A percentile compares a stretch with the other conserved stretches of the same genome.
These are phyloP conservation scores for Suillus ampliporus DNA, from an alignment of 768 basidiomycete species.

Conservation along the genomic window DNA sequence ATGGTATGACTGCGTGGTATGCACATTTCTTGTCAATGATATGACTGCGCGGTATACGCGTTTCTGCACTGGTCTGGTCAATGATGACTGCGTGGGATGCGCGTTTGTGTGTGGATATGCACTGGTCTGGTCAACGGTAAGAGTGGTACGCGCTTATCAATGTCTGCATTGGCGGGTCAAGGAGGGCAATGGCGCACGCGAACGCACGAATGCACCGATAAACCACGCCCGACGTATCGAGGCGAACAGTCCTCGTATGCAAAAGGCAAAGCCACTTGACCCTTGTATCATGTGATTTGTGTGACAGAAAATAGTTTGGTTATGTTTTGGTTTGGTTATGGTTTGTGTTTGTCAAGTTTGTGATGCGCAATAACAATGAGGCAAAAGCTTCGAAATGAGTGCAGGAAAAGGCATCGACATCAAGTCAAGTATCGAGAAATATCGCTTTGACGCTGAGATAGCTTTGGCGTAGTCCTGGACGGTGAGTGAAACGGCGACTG, in stretches of 20 bases:
- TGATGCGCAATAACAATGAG: slow-evolving; percentile 6
- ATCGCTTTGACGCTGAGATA: not conserved
- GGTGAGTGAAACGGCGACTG: slow-evolving; percentile 8
- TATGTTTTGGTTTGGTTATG: not conserved
- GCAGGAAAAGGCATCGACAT: slow-evolving; percentile 1
- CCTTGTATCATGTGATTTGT: slow-evolving; percentile 9
- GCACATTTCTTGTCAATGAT: not conserved
- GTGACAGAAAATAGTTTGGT: too few relatives aligned
- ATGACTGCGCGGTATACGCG: not conserved
- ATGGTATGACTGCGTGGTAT: not conserved
- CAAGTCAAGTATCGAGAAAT: slow-evolving; percentile 1
- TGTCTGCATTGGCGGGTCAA: slow-evolving; percentile 1
- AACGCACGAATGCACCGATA: slow-evolving; percentile 16
- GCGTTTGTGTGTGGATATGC: slow-evolving; percentile 3
- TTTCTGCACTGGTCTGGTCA: not conserved
- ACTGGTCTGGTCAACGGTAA: not conserved
- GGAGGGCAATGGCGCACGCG: slow-evolving; percentile 12
- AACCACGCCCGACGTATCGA: slow-evolving; percentile 3
- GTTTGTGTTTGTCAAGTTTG: not conserved
- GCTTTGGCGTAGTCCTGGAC: not conserved
- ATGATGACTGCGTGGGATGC: not conserved
- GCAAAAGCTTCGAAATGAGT: slow-evolving; percentile 5
- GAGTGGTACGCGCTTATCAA: not conserved
- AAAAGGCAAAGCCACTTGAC: slow-evolving; percentile 13
- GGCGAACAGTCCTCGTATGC: slow-evolving; percentile 12